Conservation (phyloP, 2,329 filamentous ascomycete species). For the Calonectria pteridis region DNA sequence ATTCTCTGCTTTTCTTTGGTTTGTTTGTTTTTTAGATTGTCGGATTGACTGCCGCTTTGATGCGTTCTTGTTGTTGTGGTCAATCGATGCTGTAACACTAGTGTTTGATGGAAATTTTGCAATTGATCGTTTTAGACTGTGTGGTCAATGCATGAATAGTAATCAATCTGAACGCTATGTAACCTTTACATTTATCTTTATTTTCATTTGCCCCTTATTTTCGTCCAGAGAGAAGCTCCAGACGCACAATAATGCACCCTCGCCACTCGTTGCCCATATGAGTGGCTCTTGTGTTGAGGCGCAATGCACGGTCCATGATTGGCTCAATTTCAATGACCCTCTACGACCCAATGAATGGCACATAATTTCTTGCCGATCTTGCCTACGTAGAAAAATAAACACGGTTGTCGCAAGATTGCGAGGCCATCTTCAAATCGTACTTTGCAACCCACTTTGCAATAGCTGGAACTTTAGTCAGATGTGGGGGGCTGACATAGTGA, state of each 20-base stretch:
- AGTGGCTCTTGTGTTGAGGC: neutral
- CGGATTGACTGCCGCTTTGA: too few relatives aligned
- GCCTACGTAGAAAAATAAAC: too few relatives aligned
- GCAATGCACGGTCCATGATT: neutral
- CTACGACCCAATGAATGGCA: neutral
- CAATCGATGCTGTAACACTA: too few relatives aligned
- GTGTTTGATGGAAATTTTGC: neutral
- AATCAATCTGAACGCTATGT: neutral
- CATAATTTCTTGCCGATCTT: neutral
- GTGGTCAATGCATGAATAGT: neutral
- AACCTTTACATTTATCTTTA: neutral
- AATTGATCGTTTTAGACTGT: neutral
- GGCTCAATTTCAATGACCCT: neutral
- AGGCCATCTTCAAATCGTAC: neutral
- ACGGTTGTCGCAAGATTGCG: neutral
- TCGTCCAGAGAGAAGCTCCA: neutral
- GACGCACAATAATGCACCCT: neutral
- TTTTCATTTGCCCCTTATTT: neutral
- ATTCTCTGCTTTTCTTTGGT: too few relatives aligned
- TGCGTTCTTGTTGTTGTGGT: too few relatives aligned
- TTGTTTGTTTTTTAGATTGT: too few relatives aligned
- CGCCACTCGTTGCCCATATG: neutral
- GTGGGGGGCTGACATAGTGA: neutral
- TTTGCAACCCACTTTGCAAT: neutral
- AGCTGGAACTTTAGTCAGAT: neutral